Evolutionary conservation across 805 yeast genomes (phyloP).

Genomic region (Pichia gijzeniarum): DNA sequence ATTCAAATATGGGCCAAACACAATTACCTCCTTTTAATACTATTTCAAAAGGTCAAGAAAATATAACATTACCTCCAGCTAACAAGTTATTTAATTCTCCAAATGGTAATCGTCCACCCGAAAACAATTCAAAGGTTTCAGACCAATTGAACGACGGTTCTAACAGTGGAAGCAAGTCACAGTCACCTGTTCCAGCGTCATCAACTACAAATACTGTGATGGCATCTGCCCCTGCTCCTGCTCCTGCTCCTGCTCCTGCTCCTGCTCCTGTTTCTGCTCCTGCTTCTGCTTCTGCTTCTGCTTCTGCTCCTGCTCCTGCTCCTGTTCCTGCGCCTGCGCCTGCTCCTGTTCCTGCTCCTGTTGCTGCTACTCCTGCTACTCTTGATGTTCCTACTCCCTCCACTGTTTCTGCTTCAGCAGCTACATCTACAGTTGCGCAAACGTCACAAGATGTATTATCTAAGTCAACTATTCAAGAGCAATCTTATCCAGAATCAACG

Average conservation of each 20-base stretch:
- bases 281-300: too few species aligned
- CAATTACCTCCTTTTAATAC: slow-evolving; percentile 16
- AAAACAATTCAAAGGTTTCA: not conserved
- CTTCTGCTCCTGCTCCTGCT: too few species aligned
- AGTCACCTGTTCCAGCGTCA: not conserved
- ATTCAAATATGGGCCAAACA: slow-evolving; percentile 3
- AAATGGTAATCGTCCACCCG: not conserved
- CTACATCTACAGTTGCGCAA: not conserved
- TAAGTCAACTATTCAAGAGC: not conserved
- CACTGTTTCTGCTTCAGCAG: too few species aligned
- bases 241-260: not conserved
- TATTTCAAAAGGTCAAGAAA: slow-evolving; percentile 14
- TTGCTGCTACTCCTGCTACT: too few species aligned
- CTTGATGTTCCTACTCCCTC: too few species aligned
- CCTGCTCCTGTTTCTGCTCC: too few species aligned
- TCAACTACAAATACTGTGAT: slow-evolving; percentile 15
- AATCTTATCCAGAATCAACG: not conserved
- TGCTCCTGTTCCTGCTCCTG: not conserved
- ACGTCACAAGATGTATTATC: not conserved
- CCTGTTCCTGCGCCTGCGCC: slow-evolving; percentile 13
- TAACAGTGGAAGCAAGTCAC: not conserved
- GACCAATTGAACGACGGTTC: not conserved
- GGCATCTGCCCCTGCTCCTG: slow-evolving; percentile 5
- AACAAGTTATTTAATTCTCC: slow-evolving; percentile 6
- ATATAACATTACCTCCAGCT: slow-evolving; percentile 8